Base-by-base conservation (phyloP, 2,329 filamentous ascomycete species). In the Apiospora malaysiana region DNA sequence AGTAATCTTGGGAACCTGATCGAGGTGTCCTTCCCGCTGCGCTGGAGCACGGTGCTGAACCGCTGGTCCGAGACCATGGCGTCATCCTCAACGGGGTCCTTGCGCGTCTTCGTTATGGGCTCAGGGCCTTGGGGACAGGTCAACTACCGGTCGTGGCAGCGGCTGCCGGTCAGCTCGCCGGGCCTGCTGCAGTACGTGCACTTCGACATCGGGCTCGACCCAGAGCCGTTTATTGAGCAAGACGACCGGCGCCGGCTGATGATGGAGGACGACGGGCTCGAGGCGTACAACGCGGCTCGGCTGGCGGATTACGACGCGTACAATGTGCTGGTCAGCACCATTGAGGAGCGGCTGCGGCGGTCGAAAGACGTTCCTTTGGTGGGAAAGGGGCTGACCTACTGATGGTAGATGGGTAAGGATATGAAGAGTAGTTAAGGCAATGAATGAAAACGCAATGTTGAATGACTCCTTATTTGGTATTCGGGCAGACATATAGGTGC, bases 1-100 rank as follows among this genome's bases (percentile, higher is more conserved):
- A 12, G 16, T 14, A 45, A 14, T 1, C 32, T 37, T 1, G 23
- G 8, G 5, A 45, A 71, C 16, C 16, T 18, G 12, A 45, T 40
- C 37, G 51, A 72, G n/a, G 67, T 70, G 1, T 27, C 27, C 27
- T 72, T 68, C 32, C 46, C 63, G 42, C 66, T 73, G 12, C 46
- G 71, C 1, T 73, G 72, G 71, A 47, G 51, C 45, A n/a, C 68
- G 14, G 45, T 72, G 1, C 56, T 73, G 9, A 40, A 43, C 6
- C 32, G 32, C 5, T 72, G 72, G 72, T 59, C 32, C 7, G 68
- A 23, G 37, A 46, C 18, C 70, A 70, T 71, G 25, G 0, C 7
- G 18, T 51, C n/a, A 37, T 72, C 42, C 14, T 45, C 42, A 6
- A 32, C 32, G 12, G 42, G 42, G 42, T 45, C 32, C 63, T 66